Evolutionary conservation across 208 protist genomes (phyloP), one percentile per base, ranked within the genome.

Genomic region (Acanthamoeba sp.): DNA sequence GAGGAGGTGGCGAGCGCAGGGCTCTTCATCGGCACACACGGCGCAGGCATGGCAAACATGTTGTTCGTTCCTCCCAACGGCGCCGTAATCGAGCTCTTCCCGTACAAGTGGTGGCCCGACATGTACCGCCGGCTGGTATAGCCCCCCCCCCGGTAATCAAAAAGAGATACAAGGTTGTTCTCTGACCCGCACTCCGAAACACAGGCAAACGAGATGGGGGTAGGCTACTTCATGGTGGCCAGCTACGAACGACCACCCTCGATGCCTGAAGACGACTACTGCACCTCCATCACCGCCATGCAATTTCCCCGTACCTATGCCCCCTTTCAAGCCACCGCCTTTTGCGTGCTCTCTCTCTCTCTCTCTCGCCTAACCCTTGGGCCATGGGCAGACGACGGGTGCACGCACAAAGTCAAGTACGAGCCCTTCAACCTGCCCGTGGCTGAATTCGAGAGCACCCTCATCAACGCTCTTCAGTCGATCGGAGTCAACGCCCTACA

Each of bases 61-160:
- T 57, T 88, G 48, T 88, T 88, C 80, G 38, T 88, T 5, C 80
- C 80, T 9, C 42, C 80, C 29, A 24, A 36, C 22, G 50, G 80
- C 10, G 80, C 29, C 29, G 29, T 88, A 7, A 57, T 88, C 27
- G 80, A 88, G 80, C 50, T 88, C 20, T 88, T 88, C 38, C 80
- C 80, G n/a, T 88, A 55, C 80, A 88, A 52, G 38, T 88, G 80
- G 80, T 88, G 80, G 80, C 80, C 80, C 9, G 50, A 88, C n/a
- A 88, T 88, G 80, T 88, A 88, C 36, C 80, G 80, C 5, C 29
- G 42, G 9, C 18, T 88, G 50, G 80, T 76, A 5, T n/a, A 0
- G 9, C 22, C n/a, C 20, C 4, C 55, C 55, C 6, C 20, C 1
- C 55, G n/a, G 55, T 62, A 16, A 52, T 52, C 48, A 52, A 16